These are phyloP conservation scores for Plasmodium berghei DNA, from an alignment of 169 alveolate species.

Conservation along the genomic window DNA sequence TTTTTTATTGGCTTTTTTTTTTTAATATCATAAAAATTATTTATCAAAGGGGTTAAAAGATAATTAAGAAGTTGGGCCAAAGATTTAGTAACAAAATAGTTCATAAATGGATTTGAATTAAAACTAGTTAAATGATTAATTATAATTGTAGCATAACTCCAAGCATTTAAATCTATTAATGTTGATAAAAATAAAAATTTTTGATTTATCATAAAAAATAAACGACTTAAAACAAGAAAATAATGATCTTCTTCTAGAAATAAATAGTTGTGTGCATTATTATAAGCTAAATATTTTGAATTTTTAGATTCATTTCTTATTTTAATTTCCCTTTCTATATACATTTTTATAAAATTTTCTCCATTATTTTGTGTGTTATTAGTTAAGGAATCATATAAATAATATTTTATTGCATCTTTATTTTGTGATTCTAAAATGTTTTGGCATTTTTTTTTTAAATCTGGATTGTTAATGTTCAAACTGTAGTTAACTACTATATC, in stretches of 20 bases:
- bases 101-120: conserved; percentile 43
- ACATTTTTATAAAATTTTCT: conserved; percentile 39
- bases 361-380: conserved; percentile 9
- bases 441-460: conserved; percentile 53
- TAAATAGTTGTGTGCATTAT: conserved; percentile 29
- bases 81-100: conserved; percentile 20
- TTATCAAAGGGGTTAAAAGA: conserved; percentile 8
- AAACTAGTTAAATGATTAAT: conserved; percentile 30
- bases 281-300: conserved; percentile 7
- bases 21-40: background rate
- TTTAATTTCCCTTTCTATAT: conserved; percentile 56
- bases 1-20: too few relatives aligned
- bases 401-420: conserved; percentile 34
- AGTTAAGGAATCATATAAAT: conserved; percentile 14
- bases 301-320: conserved; percentile 17
- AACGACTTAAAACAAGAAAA: conserved; percentile 15
- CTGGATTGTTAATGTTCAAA: conserved; percentile 21
- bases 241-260: conserved; percentile 26
- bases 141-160: conserved; percentile 10
- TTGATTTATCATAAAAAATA: conserved; percentile 33
- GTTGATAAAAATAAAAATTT: conserved; percentile 40
- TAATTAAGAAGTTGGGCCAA: conserved; percentile 4
- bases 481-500: conserved; percentile 15
- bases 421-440: conserved; percentile 9
- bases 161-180: conserved; percentile 53